phyloP scores from a whole-genome alignment of 2,329 filamentous ascomycete species.

The Mariannaea sp. region DNA sequence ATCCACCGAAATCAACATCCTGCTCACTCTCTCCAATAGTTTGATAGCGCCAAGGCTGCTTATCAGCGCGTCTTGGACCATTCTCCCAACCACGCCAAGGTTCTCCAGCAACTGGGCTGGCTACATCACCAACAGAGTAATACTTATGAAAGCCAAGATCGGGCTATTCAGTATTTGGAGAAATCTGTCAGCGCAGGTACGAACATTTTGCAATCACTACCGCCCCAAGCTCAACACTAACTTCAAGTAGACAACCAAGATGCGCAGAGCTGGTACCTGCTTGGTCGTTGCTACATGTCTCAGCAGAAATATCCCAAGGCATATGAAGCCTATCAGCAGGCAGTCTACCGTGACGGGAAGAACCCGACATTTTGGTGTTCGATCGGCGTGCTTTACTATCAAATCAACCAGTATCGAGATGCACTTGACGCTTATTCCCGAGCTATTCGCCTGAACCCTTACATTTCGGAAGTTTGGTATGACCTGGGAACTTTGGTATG shows the following conservation, averaged over 20 bases:
- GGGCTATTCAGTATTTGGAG: slow-evolving; percentile 95
- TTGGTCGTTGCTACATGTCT: slow-evolving; percentile 98
- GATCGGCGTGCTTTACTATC: slow-evolving; percentile 97
- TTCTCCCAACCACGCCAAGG: slow-evolving; percentile 95
- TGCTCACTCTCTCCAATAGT: slow-evolving; percentile 62
- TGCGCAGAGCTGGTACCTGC: slow-evolving; percentile 97
- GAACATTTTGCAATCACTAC: slow-evolving; percentile 36
- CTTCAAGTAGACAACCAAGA: slow-evolving; percentile 78
- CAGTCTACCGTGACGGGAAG: slow-evolving; percentile 94
- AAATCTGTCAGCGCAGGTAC: slow-evolving; percentile 92
- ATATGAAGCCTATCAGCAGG: slow-evolving; percentile 98
- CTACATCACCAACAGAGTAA: slow-evolving; percentile 95
- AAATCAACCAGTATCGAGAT: slow-evolving; percentile 99
- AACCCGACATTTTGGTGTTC: slow-evolving; percentile 99
- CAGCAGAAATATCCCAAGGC: slow-evolving; percentile 99
- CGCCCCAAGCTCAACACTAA: slow-evolving; percentile 5
- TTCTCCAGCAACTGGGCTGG: slow-evolving; percentile 97
- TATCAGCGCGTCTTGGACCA: slow-evolving; percentile 93
- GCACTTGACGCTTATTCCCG: slow-evolving; percentile 96
- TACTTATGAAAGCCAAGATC: slow-evolving; percentile 89
- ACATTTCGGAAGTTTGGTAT: slow-evolving; percentile 99
- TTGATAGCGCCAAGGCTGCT: slow-evolving; percentile 88
- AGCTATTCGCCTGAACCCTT: slow-evolving; percentile 93
- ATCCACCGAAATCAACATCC: not conserved
- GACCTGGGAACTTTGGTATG: slow-evolving; percentile 92